phyloP scores from a whole-genome alignment of 2,329 filamentous ascomycete genomes.

The Chrysoporthe austroafricana region DNA sequence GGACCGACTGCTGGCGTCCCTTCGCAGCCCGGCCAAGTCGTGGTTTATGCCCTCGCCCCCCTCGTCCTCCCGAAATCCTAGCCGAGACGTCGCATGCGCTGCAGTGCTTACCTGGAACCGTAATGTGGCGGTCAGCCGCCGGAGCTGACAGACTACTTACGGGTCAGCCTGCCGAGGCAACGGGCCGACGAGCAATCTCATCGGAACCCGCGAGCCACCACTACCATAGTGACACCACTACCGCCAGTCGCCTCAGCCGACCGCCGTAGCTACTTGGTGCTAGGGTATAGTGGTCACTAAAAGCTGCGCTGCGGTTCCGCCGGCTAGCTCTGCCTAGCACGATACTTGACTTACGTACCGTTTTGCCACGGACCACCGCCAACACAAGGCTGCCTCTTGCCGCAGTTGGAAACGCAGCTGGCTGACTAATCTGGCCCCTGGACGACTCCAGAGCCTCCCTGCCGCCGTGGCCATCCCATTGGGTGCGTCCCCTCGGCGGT shows the following conservation, averaged over 20 bases:
- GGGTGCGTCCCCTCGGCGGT: not conserved
- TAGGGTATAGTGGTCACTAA: too few species aligned
- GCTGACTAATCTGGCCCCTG: slow-evolving; percentile 20
- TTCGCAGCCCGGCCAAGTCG: not conserved
- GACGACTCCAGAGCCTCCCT: slow-evolving; percentile 2
- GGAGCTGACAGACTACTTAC: not conserved
- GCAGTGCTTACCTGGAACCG: too few species aligned
- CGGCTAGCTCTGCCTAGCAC: not conserved
- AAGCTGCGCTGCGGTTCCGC: not conserved
- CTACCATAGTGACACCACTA: not conserved
- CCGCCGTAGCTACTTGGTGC: not conserved
- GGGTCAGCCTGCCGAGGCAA: not conserved
- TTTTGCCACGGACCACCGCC: slow-evolving; percentile 11
- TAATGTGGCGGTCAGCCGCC: slow-evolving; percentile 9
- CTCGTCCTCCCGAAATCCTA: not conserved
- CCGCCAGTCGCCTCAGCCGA: not conserved
- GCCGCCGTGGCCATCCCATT: not conserved
- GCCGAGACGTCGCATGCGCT: not conserved
- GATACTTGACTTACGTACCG: not conserved
- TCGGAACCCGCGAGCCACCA: slow-evolving; percentile 2
- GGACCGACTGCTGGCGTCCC: not conserved
- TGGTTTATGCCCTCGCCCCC: not conserved
- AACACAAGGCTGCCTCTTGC: slow-evolving; percentile 26
- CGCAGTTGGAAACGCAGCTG: slow-evolving; percentile 20
- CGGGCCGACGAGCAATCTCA: not conserved